phyloP scores from a whole-genome alignment of 2,329 filamentous ascomycete genomes.

The Aspergillus pseudotamarii region DNA sequence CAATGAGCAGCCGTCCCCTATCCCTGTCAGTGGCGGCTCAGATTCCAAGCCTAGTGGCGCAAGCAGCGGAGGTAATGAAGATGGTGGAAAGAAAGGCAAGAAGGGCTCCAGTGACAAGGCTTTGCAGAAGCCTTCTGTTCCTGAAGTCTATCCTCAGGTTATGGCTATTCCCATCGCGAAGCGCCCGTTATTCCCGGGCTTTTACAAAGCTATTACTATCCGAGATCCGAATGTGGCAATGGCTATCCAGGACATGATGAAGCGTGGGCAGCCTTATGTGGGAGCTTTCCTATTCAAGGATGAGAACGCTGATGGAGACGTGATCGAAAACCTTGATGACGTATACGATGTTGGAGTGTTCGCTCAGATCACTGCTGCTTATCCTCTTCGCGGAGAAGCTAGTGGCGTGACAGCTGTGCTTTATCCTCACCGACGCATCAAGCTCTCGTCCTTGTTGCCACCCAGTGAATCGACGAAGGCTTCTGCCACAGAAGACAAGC shows the following conservation, averaged over 20 bases:
- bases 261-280: constrained; percentile 94
- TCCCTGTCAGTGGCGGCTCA: constrained; percentile 39
- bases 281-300: constrained; percentile 97
- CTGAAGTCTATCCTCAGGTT: constrained; percentile 95
- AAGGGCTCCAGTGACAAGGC: constrained; percentile 71
- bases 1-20: constrained; percentile 50
- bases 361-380: constrained; percentile 95
- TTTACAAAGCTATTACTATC: constrained; percentile 98
- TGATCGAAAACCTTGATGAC: constrained; percentile 86
- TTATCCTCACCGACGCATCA: constrained; percentile 93
- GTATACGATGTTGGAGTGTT: constrained; percentile 97
- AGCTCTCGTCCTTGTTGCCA: constrained; percentile 79
- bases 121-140: constrained; percentile 83
- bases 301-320: constrained; percentile 88
- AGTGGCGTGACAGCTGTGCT: constrained; percentile 87
- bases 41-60: constrained; percentile 60
- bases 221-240: constrained; percentile 87
- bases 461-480: constrained; percentile 53
- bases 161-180: constrained; percentile 96
- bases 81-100: constrained; percentile 70
- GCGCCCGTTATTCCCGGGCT: constrained; percentile 91
- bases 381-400: constrained; percentile 81
- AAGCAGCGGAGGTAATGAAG: constrained; percentile 56
- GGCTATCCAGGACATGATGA: constrained; percentile 95
- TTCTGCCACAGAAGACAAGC: constrained; percentile 40